phyloP scores from a whole-genome alignment of 2,329 filamentous ascomycete species.

The Diplocarpon mali region DNA sequence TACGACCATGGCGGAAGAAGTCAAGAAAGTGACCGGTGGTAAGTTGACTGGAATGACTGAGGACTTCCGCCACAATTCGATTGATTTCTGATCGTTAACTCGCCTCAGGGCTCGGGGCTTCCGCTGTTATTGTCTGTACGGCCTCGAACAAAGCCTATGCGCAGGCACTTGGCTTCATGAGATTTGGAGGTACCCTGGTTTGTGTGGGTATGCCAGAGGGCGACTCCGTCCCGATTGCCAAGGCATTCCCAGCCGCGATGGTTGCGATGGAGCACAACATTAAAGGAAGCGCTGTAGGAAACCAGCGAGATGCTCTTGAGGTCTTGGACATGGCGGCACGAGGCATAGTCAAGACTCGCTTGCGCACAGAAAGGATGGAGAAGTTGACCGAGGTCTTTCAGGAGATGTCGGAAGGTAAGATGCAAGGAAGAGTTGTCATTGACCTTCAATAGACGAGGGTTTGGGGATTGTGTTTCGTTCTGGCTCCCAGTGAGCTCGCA shows the following conservation, averaged over 20 bases:
- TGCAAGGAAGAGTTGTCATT: slow-evolving; percentile 37
- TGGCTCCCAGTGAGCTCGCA: neutral
- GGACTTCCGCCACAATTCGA: neutral
- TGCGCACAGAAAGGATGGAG: slow-evolving; percentile 36
- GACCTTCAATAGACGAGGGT: slow-evolving; percentile 27
- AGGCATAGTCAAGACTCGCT: slow-evolving; percentile 35
- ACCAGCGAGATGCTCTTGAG: slow-evolving; percentile 38
- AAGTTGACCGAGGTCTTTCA: slow-evolving; percentile 35
- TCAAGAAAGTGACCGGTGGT: slow-evolving; percentile 44
- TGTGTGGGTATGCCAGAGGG: slow-evolving; percentile 42
- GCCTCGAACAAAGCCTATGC: slow-evolving; percentile 38
- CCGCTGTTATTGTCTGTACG: slow-evolving; percentile 44
- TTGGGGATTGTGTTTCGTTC: neutral
- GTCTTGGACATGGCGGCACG: slow-evolving; percentile 36
- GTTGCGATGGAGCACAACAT: slow-evolving; percentile 35
- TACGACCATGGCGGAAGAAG: slow-evolving; percentile 40
- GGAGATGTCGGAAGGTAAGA: slow-evolving; percentile 32
- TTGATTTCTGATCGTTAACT: neutral
- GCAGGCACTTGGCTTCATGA: slow-evolving; percentile 36
- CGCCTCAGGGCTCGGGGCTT: slow-evolving; percentile 8
- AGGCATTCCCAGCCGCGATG: slow-evolving; percentile 32
- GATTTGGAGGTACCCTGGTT: slow-evolving; percentile 38
- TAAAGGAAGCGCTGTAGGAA: slow-evolving; percentile 39
- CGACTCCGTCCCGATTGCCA: slow-evolving; percentile 33
- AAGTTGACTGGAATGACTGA: neutral